phyloP scores from a whole-genome alignment of 352 stramenopile species.

The Phytopythium sindhum region DNA sequence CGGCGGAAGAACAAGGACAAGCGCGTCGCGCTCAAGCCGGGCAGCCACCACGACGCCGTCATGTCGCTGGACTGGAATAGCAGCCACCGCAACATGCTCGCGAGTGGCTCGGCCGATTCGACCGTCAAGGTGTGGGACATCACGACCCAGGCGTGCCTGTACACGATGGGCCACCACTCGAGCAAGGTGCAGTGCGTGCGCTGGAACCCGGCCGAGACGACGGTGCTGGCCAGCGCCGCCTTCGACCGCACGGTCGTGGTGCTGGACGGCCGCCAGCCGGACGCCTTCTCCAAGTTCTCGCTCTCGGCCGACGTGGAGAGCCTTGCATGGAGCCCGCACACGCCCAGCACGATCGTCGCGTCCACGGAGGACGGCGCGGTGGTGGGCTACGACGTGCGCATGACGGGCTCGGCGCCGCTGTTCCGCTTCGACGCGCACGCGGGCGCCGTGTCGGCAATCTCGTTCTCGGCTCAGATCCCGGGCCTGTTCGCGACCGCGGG shows the following conservation, averaged over 20 bases:
- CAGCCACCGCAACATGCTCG: conserved; percentile 95
- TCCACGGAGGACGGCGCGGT: conserved; percentile 95
- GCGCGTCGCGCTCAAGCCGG: conserved; percentile 71
- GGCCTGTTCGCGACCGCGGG: conserved; percentile 95
- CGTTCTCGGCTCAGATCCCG: conserved; percentile 82
- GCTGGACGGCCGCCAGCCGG: conserved; percentile 88
- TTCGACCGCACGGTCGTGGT: conserved; percentile 95
- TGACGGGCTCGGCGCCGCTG: conserved; percentile 89
- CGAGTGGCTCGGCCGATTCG: conserved; percentile 95
- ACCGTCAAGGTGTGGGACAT: conserved; percentile 98
- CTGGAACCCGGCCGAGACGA: conserved; percentile 96
- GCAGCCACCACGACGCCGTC: conserved; percentile 97
- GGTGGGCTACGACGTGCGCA: conserved; percentile 93
- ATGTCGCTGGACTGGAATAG: conserved; percentile 98
- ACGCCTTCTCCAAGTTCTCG: conserved; percentile 78
- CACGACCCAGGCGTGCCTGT: conserved; percentile 89
- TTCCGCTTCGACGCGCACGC: conserved; percentile 93
- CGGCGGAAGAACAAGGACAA: conserved; percentile 64
- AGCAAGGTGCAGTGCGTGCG: conserved; percentile 97
- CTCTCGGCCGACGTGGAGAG: conserved; percentile 89
- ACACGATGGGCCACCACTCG: conserved; percentile 97
- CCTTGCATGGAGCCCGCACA: conserved; percentile 93
- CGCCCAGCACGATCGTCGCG: conserved; percentile 90
- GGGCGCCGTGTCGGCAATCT: conserved; percentile 79
- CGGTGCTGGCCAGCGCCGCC: conserved; percentile 93